phyloP scores from a whole-genome alignment of 2,329 filamentous ascomycete genomes.

The Aspergillus pseudonomiae region DNA sequence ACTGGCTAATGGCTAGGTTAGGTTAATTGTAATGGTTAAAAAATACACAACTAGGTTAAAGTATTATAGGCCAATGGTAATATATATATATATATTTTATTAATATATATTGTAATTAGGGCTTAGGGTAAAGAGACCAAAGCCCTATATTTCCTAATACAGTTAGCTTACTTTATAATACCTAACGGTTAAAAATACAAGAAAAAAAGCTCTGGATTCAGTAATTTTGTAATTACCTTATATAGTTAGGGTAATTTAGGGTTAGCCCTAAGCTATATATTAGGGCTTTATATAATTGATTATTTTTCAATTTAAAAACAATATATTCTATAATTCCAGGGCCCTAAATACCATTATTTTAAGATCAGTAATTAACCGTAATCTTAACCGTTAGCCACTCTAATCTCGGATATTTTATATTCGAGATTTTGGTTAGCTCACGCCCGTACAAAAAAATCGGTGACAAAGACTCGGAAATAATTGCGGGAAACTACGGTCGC shows the following conservation, averaged over 20 bases:
- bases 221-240: not conserved
- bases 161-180: not conserved
- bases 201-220: not conserved
- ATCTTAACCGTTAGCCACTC: not conserved
- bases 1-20: not conserved
- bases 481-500: slow-evolving; percentile 6
- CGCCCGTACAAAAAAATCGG: too few relatives aligned
- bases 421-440: too few relatives aligned
- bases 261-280: not conserved
- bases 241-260: not conserved
- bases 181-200: not conserved
- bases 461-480: too few relatives aligned
- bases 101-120: not conserved
- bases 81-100: not conserved
- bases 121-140: not conserved
- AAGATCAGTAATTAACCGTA: not conserved
- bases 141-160: not conserved
- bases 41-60: not conserved
- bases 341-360: not conserved
- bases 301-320: not conserved
- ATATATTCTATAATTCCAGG: not conserved
- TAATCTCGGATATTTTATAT: too few relatives aligned
- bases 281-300: not conserved
- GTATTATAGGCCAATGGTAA: not conserved
- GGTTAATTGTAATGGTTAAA: not conserved